phyloP scores from a whole-genome alignment of 2,329 filamentous ascomycete species.

The Alternaria longipes region DNA sequence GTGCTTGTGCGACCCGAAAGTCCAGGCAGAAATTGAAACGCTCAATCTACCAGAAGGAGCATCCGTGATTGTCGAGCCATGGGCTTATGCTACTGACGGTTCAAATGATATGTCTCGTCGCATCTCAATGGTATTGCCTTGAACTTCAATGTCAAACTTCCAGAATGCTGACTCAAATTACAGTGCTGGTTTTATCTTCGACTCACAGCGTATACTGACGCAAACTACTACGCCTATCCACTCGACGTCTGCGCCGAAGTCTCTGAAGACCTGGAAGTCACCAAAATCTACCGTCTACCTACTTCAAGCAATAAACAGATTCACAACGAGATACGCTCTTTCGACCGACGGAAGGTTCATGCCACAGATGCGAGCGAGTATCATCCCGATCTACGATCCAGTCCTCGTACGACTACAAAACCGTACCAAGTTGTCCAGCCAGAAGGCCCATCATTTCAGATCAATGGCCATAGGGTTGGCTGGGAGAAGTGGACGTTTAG shows the following conservation, averaged over 20 bases:
- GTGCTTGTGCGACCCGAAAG: slow-evolving; percentile 55
- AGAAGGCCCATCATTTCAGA: slow-evolving; percentile 35
- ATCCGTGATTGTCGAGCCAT: slow-evolving; percentile 62
- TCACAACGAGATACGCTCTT: slow-evolving; percentile 47
- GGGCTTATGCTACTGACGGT: slow-evolving; percentile 65
- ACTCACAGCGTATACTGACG: slow-evolving; percentile 54
- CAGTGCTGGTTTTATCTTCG: slow-evolving; percentile 54
- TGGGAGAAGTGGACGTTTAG: slow-evolving; percentile 59
- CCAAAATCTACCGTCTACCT: slow-evolving; percentile 61
- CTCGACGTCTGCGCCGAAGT: slow-evolving; percentile 64
- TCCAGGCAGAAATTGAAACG: slow-evolving; percentile 57
- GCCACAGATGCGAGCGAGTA: slow-evolving; percentile 32
- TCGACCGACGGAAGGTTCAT: slow-evolving; percentile 56
- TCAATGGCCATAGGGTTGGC: slow-evolving; percentile 27
- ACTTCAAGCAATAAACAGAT: slow-evolving; percentile 53
- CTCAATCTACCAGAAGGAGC: slow-evolving; percentile 54
- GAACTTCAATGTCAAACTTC: neutral
- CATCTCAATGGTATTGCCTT: slow-evolving; percentile 58
- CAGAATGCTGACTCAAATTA: neutral
- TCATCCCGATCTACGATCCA: slow-evolving; percentile 30
- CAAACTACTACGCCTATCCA: slow-evolving; percentile 68
- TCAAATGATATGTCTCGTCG: slow-evolving; percentile 61
- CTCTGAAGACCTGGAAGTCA: slow-evolving; percentile 60
- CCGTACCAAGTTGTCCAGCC: slow-evolving; percentile 36
- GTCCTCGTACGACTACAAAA: slow-evolving; percentile 26